These are phyloP conservation scores for Aspergillus tamarii DNA, from an alignment of 2,329 filamentous ascomycete genomes.

Conservation along the genomic window DNA sequence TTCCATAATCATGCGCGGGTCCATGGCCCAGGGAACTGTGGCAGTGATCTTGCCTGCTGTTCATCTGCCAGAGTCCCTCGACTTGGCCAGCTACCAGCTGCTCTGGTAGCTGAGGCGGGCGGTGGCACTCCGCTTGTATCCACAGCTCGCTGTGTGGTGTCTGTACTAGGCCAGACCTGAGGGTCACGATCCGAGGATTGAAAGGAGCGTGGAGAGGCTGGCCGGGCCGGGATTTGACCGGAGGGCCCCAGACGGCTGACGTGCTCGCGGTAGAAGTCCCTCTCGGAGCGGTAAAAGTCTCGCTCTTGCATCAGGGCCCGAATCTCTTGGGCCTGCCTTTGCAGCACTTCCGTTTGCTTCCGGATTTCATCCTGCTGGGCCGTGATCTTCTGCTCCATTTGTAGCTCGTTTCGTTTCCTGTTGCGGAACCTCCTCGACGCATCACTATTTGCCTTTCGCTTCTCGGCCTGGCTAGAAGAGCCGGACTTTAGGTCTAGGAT, in stretches of 20 bases:
- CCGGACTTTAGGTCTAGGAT: constrained; percentile 46
- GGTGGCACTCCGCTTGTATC: constrained; percentile 11
- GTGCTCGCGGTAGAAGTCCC: constrained; percentile 44
- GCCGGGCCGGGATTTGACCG: constrained; percentile 33
- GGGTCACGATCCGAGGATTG: constrained; percentile 18
- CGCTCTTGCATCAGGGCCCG: constrained; percentile 36
- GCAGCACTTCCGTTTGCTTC: constrained; percentile 32
- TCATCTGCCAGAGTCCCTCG: constrained; percentile 16
- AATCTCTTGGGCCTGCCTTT: constrained; percentile 40
- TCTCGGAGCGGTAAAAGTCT: constrained; percentile 44
- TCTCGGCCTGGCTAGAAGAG: constrained; percentile 45
- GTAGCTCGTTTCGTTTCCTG: constrained; percentile 45
- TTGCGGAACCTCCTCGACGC: constrained; percentile 47
- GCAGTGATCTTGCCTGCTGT: constrained; percentile 17
- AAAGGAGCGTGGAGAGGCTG: constrained; percentile 33
- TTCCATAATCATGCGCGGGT: constrained; percentile 13
- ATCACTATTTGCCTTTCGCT: constrained; percentile 47
- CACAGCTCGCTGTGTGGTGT: constrained; percentile 12
- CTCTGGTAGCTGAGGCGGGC: constrained; percentile 10
- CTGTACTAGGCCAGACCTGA: constrained; percentile 15
- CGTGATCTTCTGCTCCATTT: constrained; percentile 42
- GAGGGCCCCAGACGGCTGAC: constrained; percentile 30
- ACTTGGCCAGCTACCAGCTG: constrained; percentile 19
- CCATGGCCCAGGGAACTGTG: constrained; percentile 23
- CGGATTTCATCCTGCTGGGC: constrained; percentile 43